Conservation (phyloP, 176 grass and related monocot genomes). For the Musa beccarii region DNA sequence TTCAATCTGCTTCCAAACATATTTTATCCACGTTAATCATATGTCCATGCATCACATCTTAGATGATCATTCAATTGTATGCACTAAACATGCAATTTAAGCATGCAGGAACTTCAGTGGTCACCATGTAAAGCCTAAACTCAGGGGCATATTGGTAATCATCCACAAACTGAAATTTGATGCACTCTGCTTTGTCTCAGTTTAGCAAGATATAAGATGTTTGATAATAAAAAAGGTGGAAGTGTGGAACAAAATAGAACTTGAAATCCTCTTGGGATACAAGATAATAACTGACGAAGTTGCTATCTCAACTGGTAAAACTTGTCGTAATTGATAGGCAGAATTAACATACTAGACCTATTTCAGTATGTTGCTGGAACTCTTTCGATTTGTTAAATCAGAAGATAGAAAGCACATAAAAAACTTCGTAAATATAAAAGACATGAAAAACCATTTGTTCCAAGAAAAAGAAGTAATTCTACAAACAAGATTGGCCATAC, state of each 20-base stretch:
- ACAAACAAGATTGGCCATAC: conserved; percentile 49
- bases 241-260: neutral
- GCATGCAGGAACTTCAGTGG: too few species aligned
- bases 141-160: too few species aligned
- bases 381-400: neutral
- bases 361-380: neutral
- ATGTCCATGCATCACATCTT: too few species aligned
- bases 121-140: too few species aligned
- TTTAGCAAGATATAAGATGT: neutral
- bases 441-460: neutral
- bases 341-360: neutral
- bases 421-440: neutral
- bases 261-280: neutral
- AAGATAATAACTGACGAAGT: neutral
- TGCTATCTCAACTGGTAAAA: neutral
- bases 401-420: neutral
- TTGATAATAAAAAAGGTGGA: neutral
- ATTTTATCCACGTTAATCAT: too few species aligned
- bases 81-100: too few species aligned
- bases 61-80: too few species aligned
- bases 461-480: conserved; percentile 9
- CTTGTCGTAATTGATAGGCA: neutral
- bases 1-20: too few species aligned
- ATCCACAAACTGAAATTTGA: neutral
- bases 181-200: neutral